phyloP scores from a whole-genome alignment of 139 green algal species.

The Coccomyxa sp. region DNA sequence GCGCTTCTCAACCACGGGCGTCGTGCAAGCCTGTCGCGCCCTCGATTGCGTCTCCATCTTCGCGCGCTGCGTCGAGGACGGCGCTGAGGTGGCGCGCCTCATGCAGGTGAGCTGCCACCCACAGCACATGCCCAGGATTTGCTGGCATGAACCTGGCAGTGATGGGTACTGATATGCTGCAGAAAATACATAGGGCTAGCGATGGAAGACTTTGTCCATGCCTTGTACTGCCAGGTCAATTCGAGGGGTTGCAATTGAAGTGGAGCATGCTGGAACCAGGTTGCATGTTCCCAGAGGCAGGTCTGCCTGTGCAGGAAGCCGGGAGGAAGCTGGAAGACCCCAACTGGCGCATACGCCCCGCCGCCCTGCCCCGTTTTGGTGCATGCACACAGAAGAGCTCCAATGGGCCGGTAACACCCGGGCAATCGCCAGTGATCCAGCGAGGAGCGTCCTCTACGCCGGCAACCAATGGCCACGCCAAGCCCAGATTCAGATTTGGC shows the following conservation, averaged over 20 bases:
- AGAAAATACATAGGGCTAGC: not conserved
- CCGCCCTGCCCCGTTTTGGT: not conserved
- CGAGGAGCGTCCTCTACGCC: not conserved
- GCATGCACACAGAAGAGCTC: not conserved
- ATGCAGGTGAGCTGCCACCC: conserved; percentile 25
- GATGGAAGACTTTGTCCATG: not conserved
- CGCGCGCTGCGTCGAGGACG: conserved; percentile 51
- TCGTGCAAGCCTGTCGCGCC: conserved; percentile 67
- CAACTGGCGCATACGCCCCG: conserved; percentile 27
- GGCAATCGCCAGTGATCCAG: not conserved
- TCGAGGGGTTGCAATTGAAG: conserved; percentile 14
- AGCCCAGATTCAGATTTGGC: conserved; percentile 53
- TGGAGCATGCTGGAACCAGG: not conserved
- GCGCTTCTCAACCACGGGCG: conserved; percentile 49
- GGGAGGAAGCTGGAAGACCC: conserved; percentile 24
- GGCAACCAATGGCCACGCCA: not conserved
- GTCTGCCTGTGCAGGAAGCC: conserved; percentile 1
- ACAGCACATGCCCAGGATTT: not conserved
- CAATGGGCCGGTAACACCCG: not conserved
- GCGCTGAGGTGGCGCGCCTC: conserved; percentile 31
- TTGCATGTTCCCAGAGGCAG: not conserved
- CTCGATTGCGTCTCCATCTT: conserved; percentile 80
- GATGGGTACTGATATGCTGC: not conserved
- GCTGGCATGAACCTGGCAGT: not conserved
- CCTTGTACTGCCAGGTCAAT: not conserved